Conservation (phyloP, 352 stramenopile genomes). For the Globisporangium abappressorium region DNA sequence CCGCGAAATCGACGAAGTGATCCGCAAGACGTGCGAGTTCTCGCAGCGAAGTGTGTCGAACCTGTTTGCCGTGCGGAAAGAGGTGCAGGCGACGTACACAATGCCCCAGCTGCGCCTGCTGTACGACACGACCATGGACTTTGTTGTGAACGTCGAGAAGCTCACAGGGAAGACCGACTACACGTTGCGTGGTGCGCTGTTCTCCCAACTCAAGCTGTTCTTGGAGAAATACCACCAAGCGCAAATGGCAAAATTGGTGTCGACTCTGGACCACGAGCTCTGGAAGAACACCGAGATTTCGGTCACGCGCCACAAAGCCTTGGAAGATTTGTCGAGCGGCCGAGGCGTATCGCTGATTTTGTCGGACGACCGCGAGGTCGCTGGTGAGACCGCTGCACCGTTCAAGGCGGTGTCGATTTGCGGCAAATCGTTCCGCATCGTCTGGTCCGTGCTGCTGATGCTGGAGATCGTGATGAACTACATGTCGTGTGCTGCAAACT, state of each 20-base stretch:
- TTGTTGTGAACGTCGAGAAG: conserved; percentile 91
- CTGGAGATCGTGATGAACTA: conserved; percentile 96
- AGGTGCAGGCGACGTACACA: conserved; percentile 83
- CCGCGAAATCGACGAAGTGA: conserved; percentile 80
- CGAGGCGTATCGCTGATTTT: conserved; percentile 76
- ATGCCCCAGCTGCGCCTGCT: conserved; percentile 93
- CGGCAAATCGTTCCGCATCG: conserved; percentile 92
- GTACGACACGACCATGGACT: conserved; percentile 93
- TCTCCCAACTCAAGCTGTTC: conserved; percentile 94
- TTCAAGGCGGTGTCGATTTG: conserved; percentile 89
- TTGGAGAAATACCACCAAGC: conserved; percentile 93
- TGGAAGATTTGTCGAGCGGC: conserved; percentile 92
- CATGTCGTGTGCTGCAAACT: conserved; percentile 91
- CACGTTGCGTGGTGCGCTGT: conserved; percentile 89
- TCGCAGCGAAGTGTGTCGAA: conserved; percentile 85
- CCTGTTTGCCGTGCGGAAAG: conserved; percentile 83
- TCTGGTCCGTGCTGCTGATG: conserved; percentile 95
- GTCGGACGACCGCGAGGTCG: conserved; percentile 65
- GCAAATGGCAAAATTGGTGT: conserved; percentile 92
- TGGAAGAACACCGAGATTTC: conserved; percentile 95
- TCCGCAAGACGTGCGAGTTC: conserved; percentile 85
- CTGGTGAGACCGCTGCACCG: conserved; percentile 55
- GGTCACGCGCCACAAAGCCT: conserved; percentile 81
- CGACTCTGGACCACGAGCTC: conserved; percentile 92
- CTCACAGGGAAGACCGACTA: conserved; percentile 90